Conservation (phyloP, 306 rosid genomes). For the Cucumis cinereus region DNA sequence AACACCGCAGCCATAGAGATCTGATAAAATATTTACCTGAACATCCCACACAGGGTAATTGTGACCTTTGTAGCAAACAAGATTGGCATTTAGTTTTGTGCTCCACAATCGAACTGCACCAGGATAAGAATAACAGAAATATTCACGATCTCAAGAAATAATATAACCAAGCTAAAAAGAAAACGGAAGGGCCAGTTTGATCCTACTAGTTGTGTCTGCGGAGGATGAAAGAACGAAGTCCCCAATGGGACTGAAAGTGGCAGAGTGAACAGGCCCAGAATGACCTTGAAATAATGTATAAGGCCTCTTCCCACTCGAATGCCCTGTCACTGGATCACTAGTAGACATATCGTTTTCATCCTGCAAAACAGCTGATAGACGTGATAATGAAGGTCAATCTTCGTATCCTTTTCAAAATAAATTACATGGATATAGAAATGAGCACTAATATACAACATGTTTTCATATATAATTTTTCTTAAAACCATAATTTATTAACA, state of each 20-base stretch:
- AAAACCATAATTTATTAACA: background rate
- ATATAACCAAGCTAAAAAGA: background rate
- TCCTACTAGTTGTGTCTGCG: constrained; percentile 78
- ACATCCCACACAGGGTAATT: constrained; percentile 99
- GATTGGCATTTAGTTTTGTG: constrained; percentile 74
- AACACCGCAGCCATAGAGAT: background rate
- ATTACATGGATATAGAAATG: background rate
- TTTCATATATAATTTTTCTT: background rate
- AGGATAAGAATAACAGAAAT: constrained; percentile 3
- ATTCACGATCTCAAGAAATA: background rate
- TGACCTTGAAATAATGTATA: constrained; percentile 90
- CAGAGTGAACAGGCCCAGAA: constrained; percentile 89
- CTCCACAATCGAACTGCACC: constrained; percentile 90
- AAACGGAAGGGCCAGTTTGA: background rate
- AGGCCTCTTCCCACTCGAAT: constrained; percentile 48
- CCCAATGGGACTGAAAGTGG: constrained; percentile 80
- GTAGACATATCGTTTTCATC: constrained; percentile 53
- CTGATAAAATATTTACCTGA: constrained; percentile 37
- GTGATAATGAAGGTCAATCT: constrained; percentile 15
- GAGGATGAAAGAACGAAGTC: constrained; percentile 88
- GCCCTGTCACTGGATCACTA: constrained; percentile 41
- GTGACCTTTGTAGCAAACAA: constrained; percentile 98
- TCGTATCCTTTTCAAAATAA: too few relatives aligned
- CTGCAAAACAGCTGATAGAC: constrained; percentile 60
- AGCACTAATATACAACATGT: background rate